Percentiles rank a stretch among this genome's conserved stretches.
phyloP scores from a whole-genome alignment of 305 asterid genomes.

The Nicotiana rustica region DNA sequence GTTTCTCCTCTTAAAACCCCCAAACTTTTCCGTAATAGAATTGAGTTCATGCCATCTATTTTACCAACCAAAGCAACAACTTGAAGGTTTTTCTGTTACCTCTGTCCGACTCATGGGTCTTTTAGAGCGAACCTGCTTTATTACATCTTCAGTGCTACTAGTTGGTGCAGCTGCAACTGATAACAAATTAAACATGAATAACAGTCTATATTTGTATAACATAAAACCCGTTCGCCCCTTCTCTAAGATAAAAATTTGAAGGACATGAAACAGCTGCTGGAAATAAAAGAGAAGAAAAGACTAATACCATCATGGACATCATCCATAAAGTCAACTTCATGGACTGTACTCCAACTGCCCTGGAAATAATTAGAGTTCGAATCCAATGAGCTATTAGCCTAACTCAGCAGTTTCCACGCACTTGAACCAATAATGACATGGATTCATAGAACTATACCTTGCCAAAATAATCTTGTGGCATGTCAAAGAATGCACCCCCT shows the following conservation, averaged over 20 bases:
- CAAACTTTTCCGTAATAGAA: neutral
- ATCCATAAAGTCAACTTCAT: slow-evolving; percentile 63
- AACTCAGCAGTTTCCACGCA: neutral
- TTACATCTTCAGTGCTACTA: slow-evolving; percentile 81
- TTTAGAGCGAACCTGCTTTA: slow-evolving; percentile 77
- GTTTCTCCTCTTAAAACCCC: slow-evolving; percentile 10
- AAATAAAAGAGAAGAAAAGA: slow-evolving; percentile 32
- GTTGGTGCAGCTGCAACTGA: slow-evolving; percentile 55
- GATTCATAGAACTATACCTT: slow-evolving; percentile 53
- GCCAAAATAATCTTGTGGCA: slow-evolving; percentile 59
- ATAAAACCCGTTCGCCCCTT: neutral
- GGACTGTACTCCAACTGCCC: slow-evolving; percentile 63
- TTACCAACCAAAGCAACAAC: slow-evolving; percentile 29
- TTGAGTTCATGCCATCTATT: neutral
- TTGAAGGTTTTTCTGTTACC: slow-evolving; percentile 49
- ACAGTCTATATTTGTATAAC: neutral
- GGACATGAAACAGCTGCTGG: neutral
- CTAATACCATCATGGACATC: slow-evolving; percentile 58
- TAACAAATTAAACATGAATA: slow-evolving; percentile 31
- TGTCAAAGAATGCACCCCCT: slow-evolving; percentile 62
- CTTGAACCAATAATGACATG: neutral
- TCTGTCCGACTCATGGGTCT: slow-evolving; percentile 85
- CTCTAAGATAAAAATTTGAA: neutral
- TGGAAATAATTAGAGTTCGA: slow-evolving; percentile 40
- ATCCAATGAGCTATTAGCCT: neutral